phyloP scores from a whole-genome alignment of 2,329 filamentous ascomycete genomes.

The Penicillium sumatraense region DNA sequence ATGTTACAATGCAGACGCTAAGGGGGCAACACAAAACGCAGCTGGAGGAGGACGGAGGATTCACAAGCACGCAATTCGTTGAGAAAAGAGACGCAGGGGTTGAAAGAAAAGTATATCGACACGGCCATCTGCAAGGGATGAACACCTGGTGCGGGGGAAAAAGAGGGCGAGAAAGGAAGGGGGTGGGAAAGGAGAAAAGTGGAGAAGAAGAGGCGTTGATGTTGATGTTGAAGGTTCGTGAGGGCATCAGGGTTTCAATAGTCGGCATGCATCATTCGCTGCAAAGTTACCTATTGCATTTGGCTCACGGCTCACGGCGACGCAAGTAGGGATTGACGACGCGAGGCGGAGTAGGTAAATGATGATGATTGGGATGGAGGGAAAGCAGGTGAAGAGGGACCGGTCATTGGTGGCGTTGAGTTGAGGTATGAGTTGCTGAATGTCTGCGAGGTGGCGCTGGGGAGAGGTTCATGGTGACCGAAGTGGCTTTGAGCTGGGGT shows the following conservation, averaged over 20 bases:
- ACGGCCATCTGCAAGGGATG: slow-evolving; percentile 22
- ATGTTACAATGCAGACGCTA: slow-evolving; percentile 37
- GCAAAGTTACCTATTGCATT: not conserved
- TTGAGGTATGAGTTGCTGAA: slow-evolving; percentile 35
- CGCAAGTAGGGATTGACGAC: slow-evolving; percentile 34
- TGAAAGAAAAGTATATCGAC: slow-evolving; percentile 2
- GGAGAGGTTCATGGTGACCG: slow-evolving; percentile 25
- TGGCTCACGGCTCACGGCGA: slow-evolving; percentile 29
- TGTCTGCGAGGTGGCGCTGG: slow-evolving; percentile 32
- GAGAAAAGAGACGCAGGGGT: slow-evolving; percentile 13
- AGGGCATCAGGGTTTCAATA: slow-evolving; percentile 22
- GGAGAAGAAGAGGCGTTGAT: not conserved
- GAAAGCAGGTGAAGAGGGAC: slow-evolving; percentile 42
- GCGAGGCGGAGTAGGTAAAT: slow-evolving; percentile 32
- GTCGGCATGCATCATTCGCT: slow-evolving; percentile 10
- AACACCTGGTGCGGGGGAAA: slow-evolving; percentile 9
- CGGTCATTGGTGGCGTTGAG: slow-evolving; percentile 39
- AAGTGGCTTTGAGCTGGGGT: slow-evolving; percentile 13
- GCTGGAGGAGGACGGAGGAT: slow-evolving; percentile 13
- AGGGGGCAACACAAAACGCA: slow-evolving; percentile 28
- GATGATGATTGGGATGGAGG: slow-evolving; percentile 27
- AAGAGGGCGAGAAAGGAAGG: slow-evolving; percentile 6
- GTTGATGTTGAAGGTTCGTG: slow-evolving; percentile 9
- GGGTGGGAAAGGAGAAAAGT: not conserved
- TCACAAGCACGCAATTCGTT: slow-evolving; percentile 4